Conservation (phyloP, 2,329 filamentous ascomycete genomes). For the Fusarium duplospermum region DNA sequence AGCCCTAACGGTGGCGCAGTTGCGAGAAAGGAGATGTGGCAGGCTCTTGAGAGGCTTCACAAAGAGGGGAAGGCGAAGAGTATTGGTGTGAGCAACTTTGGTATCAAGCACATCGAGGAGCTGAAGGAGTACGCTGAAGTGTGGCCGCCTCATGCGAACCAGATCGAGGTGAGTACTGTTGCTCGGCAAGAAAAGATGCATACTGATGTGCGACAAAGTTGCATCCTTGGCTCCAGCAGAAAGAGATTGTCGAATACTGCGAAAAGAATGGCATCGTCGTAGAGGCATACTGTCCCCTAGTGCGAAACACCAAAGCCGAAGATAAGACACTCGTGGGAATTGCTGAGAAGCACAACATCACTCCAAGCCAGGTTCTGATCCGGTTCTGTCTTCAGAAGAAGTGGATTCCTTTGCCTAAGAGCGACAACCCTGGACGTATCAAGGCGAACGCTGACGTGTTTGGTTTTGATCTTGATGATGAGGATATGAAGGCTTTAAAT, state of each 20-base stretch:
- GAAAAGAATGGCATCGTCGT: slow-evolving; percentile 78
- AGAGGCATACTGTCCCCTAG: slow-evolving; percentile 52
- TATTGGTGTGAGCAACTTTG: slow-evolving; percentile 80
- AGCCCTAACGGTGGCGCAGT: slow-evolving; percentile 66
- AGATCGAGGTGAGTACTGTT: slow-evolving; percentile 68
- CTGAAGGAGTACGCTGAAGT: slow-evolving; percentile 70
- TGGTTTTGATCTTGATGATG: slow-evolving; percentile 65
- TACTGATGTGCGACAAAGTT: slow-evolving; percentile 69
- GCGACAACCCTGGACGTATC: slow-evolving; percentile 69
- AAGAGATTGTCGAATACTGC: slow-evolving; percentile 61
- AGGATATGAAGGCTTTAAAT: slow-evolving; percentile 62
- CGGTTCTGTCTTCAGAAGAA: slow-evolving; percentile 76
- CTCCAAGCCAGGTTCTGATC: slow-evolving; percentile 72
- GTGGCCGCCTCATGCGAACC: slow-evolving; percentile 76
- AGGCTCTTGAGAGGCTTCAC: slow-evolving; percentile 71
- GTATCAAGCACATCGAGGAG: slow-evolving; percentile 74
- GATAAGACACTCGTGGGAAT: slow-evolving; percentile 67
- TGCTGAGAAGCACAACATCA: slow-evolving; percentile 68
- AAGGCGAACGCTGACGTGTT: slow-evolving; percentile 69
- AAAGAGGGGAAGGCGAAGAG: slow-evolving; percentile 69
- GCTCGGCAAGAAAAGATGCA: slow-evolving; percentile 31
- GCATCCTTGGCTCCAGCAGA: slow-evolving; percentile 74
- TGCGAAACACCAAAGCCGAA: slow-evolving; percentile 50
- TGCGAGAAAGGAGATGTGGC: slow-evolving; percentile 72
- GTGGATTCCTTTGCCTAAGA: slow-evolving; percentile 75